A percentile compares a stretch with the other conserved stretches of the same genome.
These are phyloP conservation scores for Diaporthe citri DNA, from an alignment of 2,329 filamentous ascomycete genomes.

Conservation along the genomic window DNA sequence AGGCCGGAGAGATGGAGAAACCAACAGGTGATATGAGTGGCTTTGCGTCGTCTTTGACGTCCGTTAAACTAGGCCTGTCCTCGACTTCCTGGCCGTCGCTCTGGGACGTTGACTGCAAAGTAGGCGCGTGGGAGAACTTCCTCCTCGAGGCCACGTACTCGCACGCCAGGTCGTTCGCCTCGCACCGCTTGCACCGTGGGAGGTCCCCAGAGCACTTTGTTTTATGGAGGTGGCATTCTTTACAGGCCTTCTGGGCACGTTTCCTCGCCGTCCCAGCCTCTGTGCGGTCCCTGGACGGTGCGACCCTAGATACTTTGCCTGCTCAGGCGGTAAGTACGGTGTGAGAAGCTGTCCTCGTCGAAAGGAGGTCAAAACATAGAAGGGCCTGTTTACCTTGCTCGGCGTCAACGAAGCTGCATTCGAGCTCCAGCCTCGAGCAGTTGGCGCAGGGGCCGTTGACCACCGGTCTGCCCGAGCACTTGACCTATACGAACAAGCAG, in stretches of 20 bases:
- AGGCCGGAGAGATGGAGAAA: slow-evolving; percentile 25
- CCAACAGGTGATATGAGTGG: slow-evolving; percentile 13
- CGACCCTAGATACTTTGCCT: slow-evolving; percentile 53
- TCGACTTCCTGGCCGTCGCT: slow-evolving; percentile 15
- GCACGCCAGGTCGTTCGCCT: slow-evolving; percentile 50
- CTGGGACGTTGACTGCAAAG: slow-evolving; percentile 19
- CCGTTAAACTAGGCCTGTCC: not conserved
- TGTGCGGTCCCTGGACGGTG: slow-evolving; percentile 55
- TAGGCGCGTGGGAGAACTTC: slow-evolving; percentile 52
- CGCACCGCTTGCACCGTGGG: slow-evolving; percentile 55
- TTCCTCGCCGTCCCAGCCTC: slow-evolving; percentile 58
- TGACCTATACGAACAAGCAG: slow-evolving; percentile 50
- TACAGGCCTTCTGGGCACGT: slow-evolving; percentile 57
- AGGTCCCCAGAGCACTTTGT: slow-evolving; percentile 58
- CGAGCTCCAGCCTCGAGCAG: slow-evolving; percentile 53
- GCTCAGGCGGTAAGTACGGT: slow-evolving; percentile 9
- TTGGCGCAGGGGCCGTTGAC: slow-evolving; percentile 52
- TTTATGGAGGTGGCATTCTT: slow-evolving; percentile 57
- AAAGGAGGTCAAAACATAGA: slow-evolving; percentile 2
- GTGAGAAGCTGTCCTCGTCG: not conserved
- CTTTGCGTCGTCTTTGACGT: slow-evolving; percentile 11
- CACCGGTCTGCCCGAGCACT: slow-evolving; percentile 54
- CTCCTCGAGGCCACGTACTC: slow-evolving; percentile 56
- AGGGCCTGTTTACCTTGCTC: slow-evolving; percentile 33
- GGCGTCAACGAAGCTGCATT: slow-evolving; percentile 50